Conservation (phyloP, 2,329 filamentous ascomycete genomes). For the Hymenoscyphus scutula region DNA sequence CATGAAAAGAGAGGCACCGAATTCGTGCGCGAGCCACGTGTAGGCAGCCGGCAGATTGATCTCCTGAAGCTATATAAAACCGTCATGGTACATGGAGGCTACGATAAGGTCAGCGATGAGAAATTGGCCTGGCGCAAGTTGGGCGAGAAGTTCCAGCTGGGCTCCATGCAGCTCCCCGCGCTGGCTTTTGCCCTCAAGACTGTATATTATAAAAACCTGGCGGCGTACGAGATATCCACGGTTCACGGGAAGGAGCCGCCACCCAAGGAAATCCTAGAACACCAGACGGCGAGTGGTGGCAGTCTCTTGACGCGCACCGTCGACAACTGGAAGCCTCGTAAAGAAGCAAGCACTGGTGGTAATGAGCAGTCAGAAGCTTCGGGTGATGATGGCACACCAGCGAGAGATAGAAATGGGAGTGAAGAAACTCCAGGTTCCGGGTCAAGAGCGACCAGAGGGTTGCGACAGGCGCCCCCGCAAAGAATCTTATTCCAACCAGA, state of each 20-base stretch:
- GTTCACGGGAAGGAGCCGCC: slow-evolving; percentile 78
- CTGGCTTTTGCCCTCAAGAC: slow-evolving; percentile 84
- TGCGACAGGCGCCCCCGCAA: slow-evolving; percentile 81
- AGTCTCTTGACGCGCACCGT: slow-evolving; percentile 74
- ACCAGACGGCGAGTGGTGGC: slow-evolving; percentile 73
- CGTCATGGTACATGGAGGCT: slow-evolving; percentile 75
- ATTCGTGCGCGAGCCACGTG: slow-evolving; percentile 78
- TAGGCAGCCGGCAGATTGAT: slow-evolving; percentile 74
- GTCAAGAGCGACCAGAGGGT: slow-evolving; percentile 59
- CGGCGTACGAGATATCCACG: slow-evolving; percentile 80
- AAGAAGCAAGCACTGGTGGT: slow-evolving; percentile 42
- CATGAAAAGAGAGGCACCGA: slow-evolving; percentile 76
- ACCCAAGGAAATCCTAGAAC: slow-evolving; percentile 83
- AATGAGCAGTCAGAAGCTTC: slow-evolving; percentile 60
- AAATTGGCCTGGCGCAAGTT: slow-evolving; percentile 84
- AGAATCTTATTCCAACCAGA: slow-evolving; percentile 84
- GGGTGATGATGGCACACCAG: slow-evolving; percentile 58
- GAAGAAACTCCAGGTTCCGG: slow-evolving; percentile 52
- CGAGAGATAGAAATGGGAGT: slow-evolving; percentile 49
- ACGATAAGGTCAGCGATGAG: slow-evolving; percentile 79
- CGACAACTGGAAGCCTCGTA: slow-evolving; percentile 64
- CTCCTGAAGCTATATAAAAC: slow-evolving; percentile 75
- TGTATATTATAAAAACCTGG: slow-evolving; percentile 85
- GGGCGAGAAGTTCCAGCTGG: slow-evolving; percentile 70
- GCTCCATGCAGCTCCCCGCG: slow-evolving; percentile 73